Conservation (phyloP, 1,139 yeast genomes). For the Blastobotrys proliferans region DNA sequence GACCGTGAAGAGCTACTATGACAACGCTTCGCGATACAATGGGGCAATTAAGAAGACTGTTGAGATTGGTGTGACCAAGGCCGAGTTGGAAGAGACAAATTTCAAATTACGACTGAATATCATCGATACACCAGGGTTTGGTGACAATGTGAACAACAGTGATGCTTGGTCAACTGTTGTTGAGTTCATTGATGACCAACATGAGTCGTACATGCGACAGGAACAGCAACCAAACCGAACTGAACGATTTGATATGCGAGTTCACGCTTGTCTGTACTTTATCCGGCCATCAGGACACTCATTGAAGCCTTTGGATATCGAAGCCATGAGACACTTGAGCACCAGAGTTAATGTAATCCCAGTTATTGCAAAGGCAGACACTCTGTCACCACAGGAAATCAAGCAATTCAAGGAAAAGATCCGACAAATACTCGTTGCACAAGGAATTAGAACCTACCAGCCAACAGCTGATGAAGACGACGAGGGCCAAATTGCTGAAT, state of each 20-base stretch:
- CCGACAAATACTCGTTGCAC: slow-evolving; percentile 88
- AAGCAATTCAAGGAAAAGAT: slow-evolving; percentile 74
- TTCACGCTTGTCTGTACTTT: slow-evolving; percentile 92
- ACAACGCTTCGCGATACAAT: slow-evolving; percentile 63
- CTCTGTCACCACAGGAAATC: slow-evolving; percentile 80
- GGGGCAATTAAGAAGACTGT: slow-evolving; percentile 80
- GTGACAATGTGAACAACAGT: slow-evolving; percentile 89
- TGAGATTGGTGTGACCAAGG: slow-evolving; percentile 85
- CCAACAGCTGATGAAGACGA: slow-evolving; percentile 50
- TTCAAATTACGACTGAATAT: slow-evolving; percentile 81
- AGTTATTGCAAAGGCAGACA: slow-evolving; percentile 91
- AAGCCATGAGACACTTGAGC: slow-evolving; percentile 82
- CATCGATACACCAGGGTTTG: slow-evolving; percentile 97
- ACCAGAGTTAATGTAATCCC: slow-evolving; percentile 93
- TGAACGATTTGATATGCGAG: slow-evolving; percentile 65
- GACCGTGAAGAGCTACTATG: slow-evolving; percentile 58
- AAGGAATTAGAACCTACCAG: slow-evolving; percentile 83
- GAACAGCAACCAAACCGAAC: slow-evolving; percentile 88
- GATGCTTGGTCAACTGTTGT: slow-evolving; percentile 93
- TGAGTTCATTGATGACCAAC: slow-evolving; percentile 95
- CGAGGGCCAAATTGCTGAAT: slow-evolving; percentile 53
- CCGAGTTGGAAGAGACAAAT: slow-evolving; percentile 88
- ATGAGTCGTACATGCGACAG: slow-evolving; percentile 89
- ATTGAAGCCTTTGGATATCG: slow-evolving; percentile 89
- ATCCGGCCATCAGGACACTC: slow-evolving; percentile 96